Base-by-base conservation (phyloP, 2,329 filamentous ascomycete species). In the Hortaea sp. region DNA sequence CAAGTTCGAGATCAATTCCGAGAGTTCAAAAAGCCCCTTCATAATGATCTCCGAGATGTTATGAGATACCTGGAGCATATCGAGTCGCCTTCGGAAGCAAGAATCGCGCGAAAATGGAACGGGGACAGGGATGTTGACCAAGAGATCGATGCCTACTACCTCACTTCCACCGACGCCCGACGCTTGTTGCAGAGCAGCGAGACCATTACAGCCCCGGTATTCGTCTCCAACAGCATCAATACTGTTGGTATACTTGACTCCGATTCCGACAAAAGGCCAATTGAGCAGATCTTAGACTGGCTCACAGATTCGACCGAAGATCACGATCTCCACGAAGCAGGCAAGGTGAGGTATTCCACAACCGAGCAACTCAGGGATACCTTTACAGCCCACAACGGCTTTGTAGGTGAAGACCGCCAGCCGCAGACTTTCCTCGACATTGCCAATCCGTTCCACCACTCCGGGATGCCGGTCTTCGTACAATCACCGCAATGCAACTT, bases 381-480 rank as follows among this genome's bases (percentile, higher is more conserved):
- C 32, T 35, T 27, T 7, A 40, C 29, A 3, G 27, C 34, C 5
- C 43, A 41, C 12, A 9, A 41, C 1, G 41, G 37, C 13, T 41
- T 43, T 37, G 20, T 41, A 6, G 13, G 10, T 4, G n/a, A 20
- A 28, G 7, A 29, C 11, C 9, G 37, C 32, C 32, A 40, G 30
- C 53, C 51, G 6, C 50, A 42, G 46, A 55, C 49, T 45, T 47
- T 55, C 13, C 43, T 51, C 5, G 51, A 55, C 31, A 48, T 52
- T 7, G 31, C 43, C 2, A 45, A 46, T 31, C 49, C 46, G 10
- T 35, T 50, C n/a, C 29, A 31, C 13, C 13, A 46, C 9, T 13
- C 39, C 10, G 45, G 42, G 13, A 41, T 43, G 6, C 53, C 51
- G 2, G n/a, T 42, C 1, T 54, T 52, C n/a, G 3, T 52, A 5